Base-by-base conservation (phyloP, 2,329 filamentous ascomycete species). In the Zymoseptoria ardabiliae region DNA sequence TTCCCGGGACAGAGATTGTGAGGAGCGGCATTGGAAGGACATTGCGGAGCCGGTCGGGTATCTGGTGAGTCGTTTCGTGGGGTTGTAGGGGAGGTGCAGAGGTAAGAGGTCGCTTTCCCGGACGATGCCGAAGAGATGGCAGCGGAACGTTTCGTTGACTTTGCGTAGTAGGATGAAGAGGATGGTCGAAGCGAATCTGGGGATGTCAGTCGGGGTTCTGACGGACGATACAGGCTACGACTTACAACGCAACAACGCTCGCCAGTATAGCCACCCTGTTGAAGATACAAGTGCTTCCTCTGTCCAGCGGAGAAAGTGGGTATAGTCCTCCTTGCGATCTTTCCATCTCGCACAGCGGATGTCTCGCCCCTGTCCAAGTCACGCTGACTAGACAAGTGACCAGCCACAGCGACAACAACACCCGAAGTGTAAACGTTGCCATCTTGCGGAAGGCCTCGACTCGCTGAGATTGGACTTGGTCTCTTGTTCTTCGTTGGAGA, bases 11-110 rank as follows among this genome's bases (percentile, higher is more conserved):
- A 70, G 61, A 0, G 68, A 67, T 2, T 62, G 61, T 1, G 69
- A 68, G 9, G 69, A 69, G 28, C 68, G 64, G 61, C 69, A 70
- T 57, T 70, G 68, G 62, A 70, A 70, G 3, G 69, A 70, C 65
- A 69, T 67, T n/a, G 70, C 65, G 9, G 67, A 70, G 57, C 55
- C 63, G 53, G 62, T 63, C 2, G 62, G 49, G 9, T 56, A 59
- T 8, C 62, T 53, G 11, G 53, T 23, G 3, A 45, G 35, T 45
- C 35, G 35, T 20, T 61, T 60, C 1, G 56, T 57, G 22, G 62
- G 65, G 49, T 70, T 65, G 51, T 70, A 65, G 9, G 66, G 63
- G 2, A 69, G 54, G 20, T 55, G 62, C 2, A 68, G 56, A 1
- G 66, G 66, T 19, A 68, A 54, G 9, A 68, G 61, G 5, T 52